Evolutionary conservation across 2,329 filamentous ascomycete genomes (phyloP).

Genomic region (Ilyonectria mors-panacis): DNA sequence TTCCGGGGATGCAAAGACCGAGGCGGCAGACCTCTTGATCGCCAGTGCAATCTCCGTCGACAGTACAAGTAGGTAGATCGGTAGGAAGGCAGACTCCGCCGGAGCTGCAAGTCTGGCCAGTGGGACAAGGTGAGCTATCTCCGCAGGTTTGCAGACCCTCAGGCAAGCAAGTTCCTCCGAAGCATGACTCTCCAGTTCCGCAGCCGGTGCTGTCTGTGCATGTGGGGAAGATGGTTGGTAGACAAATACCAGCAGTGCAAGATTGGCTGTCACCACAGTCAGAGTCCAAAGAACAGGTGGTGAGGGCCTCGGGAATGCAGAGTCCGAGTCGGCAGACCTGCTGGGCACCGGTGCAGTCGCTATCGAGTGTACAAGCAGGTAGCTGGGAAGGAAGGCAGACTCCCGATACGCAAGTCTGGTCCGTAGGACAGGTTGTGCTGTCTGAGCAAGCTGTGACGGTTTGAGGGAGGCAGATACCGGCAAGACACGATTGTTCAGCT

Average conservation of each 20-base stretch:
- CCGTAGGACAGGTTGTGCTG: neutral
- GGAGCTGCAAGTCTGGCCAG: constrained; percentile 13
- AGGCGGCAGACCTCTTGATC: constrained; percentile 10
- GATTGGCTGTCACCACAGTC: neutral
- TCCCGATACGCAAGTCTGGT: neutral
- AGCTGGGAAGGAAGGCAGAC: constrained; percentile 1
- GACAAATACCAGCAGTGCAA: constrained; percentile 16
- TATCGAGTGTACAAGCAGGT: neutral
- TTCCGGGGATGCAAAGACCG: constrained; percentile 11
- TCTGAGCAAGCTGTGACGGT: neutral
- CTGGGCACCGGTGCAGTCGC: neutral
- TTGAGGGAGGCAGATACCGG: constrained; percentile 10
- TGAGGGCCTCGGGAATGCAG: constrained; percentile 4
- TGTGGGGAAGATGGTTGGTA: neutral
- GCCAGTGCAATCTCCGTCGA: neutral
- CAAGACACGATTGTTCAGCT: constrained; percentile 8
- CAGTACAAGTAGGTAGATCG: neutral
- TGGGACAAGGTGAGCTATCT: neutral
- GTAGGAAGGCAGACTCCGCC: constrained; percentile 19
- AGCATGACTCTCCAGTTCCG: neutral
- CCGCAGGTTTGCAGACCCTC: neutral
- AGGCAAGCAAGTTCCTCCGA: constrained; percentile 8
- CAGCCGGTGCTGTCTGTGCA: constrained; percentile 4
- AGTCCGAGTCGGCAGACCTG: constrained; percentile 11
- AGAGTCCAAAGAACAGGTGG: neutral